Conservation (phyloP, 495 filamentous ascomycete species). For the Polyplosphaeria fusca region DNA sequence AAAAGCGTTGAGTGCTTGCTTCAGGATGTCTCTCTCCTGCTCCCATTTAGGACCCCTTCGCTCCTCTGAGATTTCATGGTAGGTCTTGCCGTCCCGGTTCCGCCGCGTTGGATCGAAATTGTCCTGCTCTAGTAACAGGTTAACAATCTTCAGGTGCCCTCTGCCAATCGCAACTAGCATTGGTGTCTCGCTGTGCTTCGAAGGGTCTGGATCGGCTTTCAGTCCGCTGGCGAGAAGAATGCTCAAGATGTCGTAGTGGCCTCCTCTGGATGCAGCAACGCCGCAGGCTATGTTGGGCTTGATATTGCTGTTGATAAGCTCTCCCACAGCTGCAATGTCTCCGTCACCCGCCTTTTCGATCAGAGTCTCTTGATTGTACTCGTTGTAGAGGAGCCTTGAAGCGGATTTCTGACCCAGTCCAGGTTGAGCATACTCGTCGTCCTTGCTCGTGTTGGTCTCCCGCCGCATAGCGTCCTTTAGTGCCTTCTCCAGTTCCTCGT, state of each 20-base stretch:
- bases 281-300: slow-evolving; percentile 81
- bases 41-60: slow-evolving; percentile 84
- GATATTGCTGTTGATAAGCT: slow-evolving; percentile 71
- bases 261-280: slow-evolving; percentile 86
- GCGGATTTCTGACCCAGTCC: slow-evolving; percentile 43
- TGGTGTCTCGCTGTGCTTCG: slow-evolving; percentile 70
- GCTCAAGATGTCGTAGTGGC: slow-evolving; percentile 81
- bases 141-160: slow-evolving; percentile 77
- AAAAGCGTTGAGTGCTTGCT: slow-evolving; percentile 71
- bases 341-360: slow-evolving; percentile 77
- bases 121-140: slow-evolving; percentile 72
- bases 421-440: slow-evolving; percentile 52
- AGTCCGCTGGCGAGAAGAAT: slow-evolving; percentile 75
- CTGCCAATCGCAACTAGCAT: slow-evolving; percentile 93
- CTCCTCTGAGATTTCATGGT: slow-evolving; percentile 77
- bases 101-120: slow-evolving; percentile 75
- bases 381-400: slow-evolving; percentile 52
- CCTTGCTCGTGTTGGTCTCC: slow-evolving; percentile 41
- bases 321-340: slow-evolving; percentile 73
- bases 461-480: slow-evolving; percentile 47
- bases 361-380: slow-evolving; percentile 59
- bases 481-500: slow-evolving; percentile 54
- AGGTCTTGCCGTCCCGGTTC: slow-evolving; percentile 61
- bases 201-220: slow-evolving; percentile 72
- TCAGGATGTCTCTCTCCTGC: slow-evolving; percentile 78